phyloP scores from a whole-genome alignment of 495 filamentous ascomycete species.

The Penicillium egyptiacum region DNA sequence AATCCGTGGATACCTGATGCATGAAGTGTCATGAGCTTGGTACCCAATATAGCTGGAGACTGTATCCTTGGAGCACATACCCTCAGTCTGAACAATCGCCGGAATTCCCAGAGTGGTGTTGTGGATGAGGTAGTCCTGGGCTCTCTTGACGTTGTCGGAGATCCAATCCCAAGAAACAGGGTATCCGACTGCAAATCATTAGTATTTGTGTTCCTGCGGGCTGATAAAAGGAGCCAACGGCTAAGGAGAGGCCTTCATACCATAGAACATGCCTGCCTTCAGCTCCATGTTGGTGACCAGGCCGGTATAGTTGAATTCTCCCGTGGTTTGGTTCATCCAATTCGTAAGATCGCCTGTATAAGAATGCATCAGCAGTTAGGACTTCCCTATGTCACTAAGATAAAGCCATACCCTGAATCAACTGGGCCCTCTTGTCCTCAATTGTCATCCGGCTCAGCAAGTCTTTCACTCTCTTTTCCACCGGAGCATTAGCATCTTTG shows the following conservation, averaged over 20 bases:
- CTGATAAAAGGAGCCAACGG: neutral
- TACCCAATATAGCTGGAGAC: neutral
- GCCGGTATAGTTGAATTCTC: constrained; percentile 62
- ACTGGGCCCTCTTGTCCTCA: constrained; percentile 66
- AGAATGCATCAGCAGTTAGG: constrained; percentile 1
- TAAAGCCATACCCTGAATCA: constrained; percentile 53
- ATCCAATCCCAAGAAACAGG: constrained; percentile 63
- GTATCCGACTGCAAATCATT: constrained; percentile 52
- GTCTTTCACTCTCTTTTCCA: constrained; percentile 63
- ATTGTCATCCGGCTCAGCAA: constrained; percentile 67
- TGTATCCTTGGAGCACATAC: constrained; percentile 19
- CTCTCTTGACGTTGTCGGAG: constrained; percentile 56
- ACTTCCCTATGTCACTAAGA: neutral
- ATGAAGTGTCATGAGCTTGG: neutral
- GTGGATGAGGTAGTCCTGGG: constrained; percentile 63
- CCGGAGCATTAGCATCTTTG: constrained; percentile 59
- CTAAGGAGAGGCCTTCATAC: constrained; percentile 15
- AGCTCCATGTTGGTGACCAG: constrained; percentile 62
- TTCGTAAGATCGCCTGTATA: constrained; percentile 60
- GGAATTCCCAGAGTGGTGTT: constrained; percentile 67
- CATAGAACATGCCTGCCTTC: constrained; percentile 65
- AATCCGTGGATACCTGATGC: constrained; percentile 62
- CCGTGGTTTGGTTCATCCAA: constrained; percentile 62
- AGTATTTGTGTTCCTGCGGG: neutral
- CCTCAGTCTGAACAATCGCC: constrained; percentile 68